Evolutionary conservation across 176 grass and related monocot species (phyloP).

Genomic region (Coix lacrymajobi): DNA sequence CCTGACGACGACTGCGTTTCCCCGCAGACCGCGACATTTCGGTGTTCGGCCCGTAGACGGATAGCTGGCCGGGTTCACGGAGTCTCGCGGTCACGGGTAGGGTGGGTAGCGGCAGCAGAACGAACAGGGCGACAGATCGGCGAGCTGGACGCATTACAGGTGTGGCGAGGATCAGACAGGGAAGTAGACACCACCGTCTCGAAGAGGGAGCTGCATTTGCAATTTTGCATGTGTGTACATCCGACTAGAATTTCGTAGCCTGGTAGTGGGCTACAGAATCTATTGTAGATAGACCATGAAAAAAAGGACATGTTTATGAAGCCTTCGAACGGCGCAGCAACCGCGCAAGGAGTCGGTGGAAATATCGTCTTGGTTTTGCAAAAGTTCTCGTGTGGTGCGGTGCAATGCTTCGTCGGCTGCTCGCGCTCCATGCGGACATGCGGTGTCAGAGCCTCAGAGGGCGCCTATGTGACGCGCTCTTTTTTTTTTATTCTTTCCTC

Average conservation of each 20-base stretch:
- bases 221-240: not conserved
- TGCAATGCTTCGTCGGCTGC: no score
- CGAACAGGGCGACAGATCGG: not conserved
- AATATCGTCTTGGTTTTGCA: no score
- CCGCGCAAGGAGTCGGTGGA: no score
- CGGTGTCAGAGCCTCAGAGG: no score
- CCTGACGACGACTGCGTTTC: not conserved
- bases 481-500: no score
- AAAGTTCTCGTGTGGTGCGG: no score
- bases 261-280: not conserved
- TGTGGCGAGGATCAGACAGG: not conserved
- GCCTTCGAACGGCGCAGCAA: not conserved
- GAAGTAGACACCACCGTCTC: not conserved
- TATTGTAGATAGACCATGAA: not conserved
- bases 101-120: constrained; percentile 3
- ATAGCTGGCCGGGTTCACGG: not conserved
- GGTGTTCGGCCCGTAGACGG: not conserved
- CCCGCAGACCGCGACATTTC: constrained; percentile 13
- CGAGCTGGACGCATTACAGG: not conserved
- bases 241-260: not conserved
- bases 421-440: no score
- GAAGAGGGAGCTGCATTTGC: not conserved
- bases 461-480: no score
- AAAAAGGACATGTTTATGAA: not conserved
- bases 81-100: constrained; percentile 20